Conservation (phyloP, 768 basidiomycete species). For the Pulveroboletus ravenelii region DNA sequence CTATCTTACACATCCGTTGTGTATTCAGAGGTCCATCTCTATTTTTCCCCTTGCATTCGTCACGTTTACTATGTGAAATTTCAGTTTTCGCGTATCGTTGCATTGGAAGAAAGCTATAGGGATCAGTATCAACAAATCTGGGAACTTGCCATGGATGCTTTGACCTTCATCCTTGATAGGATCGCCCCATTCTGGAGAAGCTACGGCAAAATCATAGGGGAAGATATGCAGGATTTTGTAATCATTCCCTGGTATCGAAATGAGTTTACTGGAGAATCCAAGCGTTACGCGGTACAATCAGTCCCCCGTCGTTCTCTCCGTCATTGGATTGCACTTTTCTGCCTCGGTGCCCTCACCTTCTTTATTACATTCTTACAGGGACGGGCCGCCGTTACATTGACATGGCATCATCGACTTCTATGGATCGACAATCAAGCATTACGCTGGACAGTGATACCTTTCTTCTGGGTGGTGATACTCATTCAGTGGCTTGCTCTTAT, state of each 20-base stretch:
- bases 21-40: conserved; percentile 63
- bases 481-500: conserved; percentile 65
- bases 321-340: conserved; percentile 61
- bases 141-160: conserved; percentile 75
- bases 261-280: conserved; percentile 75
- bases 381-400: conserved; percentile 54
- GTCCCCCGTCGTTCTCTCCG: conserved; percentile 60
- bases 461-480: conserved; percentile 59
- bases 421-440: conserved; percentile 59
- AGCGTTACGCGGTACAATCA: conserved; percentile 54
- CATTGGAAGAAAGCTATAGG: conserved; percentile 71
- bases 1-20: conserved; percentile 65
- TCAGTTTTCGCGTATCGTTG: conserved; percentile 66
- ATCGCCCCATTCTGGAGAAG: conserved; percentile 79
- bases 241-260: conserved; percentile 80
- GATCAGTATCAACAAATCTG: conserved; percentile 78
- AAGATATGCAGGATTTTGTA: conserved; percentile 75
- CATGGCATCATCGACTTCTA: conserved; percentile 48
- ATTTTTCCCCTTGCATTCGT: not conserved
- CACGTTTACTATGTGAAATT: conserved; percentile 4
- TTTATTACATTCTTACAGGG: conserved; percentile 49
- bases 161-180: conserved; percentile 70
- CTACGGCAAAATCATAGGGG: conserved; percentile 76
- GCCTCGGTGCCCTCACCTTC: conserved; percentile 48
- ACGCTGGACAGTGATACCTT: conserved; percentile 58